Conservation (phyloP, 129 eudicot species). For the Helichrysum umbraculigerum region DNA sequence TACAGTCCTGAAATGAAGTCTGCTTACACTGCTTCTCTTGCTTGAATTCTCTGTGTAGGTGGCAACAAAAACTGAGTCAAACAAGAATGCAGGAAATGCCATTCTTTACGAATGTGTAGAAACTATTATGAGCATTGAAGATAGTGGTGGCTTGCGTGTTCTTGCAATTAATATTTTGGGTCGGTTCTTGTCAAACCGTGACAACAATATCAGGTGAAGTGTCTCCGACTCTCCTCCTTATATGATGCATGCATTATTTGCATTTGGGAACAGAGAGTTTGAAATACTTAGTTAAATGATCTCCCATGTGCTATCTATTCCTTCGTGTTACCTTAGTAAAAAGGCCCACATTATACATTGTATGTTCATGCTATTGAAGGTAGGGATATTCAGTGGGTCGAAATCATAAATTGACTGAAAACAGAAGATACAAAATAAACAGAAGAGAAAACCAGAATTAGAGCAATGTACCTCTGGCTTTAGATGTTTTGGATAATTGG, state of each 20-base stretch:
- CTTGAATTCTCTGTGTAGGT: slow-evolving; percentile 52
- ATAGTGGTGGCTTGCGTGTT: slow-evolving; percentile 95
- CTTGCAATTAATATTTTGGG: slow-evolving; percentile 98
- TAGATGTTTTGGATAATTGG: not conserved
- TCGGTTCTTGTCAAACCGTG: slow-evolving; percentile 95
- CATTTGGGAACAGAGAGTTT: slow-evolving; percentile 11
- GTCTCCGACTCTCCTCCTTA: not conserved
- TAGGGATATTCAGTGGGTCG: not conserved
- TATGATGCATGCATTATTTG: not conserved
- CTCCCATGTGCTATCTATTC: not conserved
- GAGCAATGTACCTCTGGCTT: not conserved
- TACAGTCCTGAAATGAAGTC: slow-evolving; percentile 12
- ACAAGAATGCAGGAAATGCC: slow-evolving; percentile 97
- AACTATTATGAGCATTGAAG: slow-evolving; percentile 94
- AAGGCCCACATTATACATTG: not conserved
- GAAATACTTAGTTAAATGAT: slow-evolving; percentile 5
- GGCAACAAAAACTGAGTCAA: slow-evolving; percentile 97
- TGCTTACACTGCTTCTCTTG: slow-evolving; percentile 30
- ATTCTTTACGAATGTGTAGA: slow-evolving; percentile 97
- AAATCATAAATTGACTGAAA: not conserved
- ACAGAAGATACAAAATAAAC: not conserved
- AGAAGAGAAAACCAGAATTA: not conserved
- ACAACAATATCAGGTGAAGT: slow-evolving; percentile 90
- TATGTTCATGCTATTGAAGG: slow-evolving; percentile 15
- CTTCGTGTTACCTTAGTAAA: slow-evolving; percentile 17